Conservation (phyloP, 176 grass and related monocot genomes). For the Oryza punctata region DNA sequence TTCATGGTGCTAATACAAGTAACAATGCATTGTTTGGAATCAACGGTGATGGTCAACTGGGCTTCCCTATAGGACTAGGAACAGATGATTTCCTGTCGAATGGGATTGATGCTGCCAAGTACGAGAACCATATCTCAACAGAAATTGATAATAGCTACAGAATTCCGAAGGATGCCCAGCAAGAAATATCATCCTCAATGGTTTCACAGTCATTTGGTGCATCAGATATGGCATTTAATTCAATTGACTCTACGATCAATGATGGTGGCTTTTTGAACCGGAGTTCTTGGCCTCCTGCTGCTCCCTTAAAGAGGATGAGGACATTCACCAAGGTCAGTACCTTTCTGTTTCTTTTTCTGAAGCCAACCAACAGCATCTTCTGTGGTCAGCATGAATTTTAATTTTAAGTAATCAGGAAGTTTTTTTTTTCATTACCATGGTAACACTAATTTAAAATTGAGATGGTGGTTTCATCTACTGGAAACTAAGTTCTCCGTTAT, state of each 20-base stretch:
- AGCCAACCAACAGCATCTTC: background rate
- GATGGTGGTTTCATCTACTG: background rate
- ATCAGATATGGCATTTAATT: constrained; percentile 82
- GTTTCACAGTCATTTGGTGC: constrained; percentile 87
- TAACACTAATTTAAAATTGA: background rate
- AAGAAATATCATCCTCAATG: constrained; percentile 78
- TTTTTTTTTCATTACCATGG: background rate
- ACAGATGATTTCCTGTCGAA: constrained; percentile 66
- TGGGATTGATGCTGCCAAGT: constrained; percentile 65
- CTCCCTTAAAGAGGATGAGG: constrained; percentile 71
- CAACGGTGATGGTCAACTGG: constrained; percentile 57
- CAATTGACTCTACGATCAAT: constrained; percentile 81
- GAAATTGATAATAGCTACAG: constrained; percentile 71
- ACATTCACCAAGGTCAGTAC: constrained; percentile 79
- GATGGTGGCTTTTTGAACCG: constrained; percentile 60
- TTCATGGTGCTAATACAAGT: constrained; percentile 51
- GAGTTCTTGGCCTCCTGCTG: constrained; percentile 58
- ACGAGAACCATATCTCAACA: constrained; percentile 66
- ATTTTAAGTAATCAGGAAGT: background rate
- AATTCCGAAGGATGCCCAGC: constrained; percentile 66
- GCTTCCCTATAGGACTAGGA: constrained; percentile 50
- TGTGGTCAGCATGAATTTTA: background rate
- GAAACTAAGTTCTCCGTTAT: background rate
- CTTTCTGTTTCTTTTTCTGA: constrained; percentile 22
- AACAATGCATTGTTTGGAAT: constrained; percentile 73